Base-by-base conservation (phyloP, 2,329 filamentous ascomycete species). In the Pyrenochaeta sp. region DNA sequence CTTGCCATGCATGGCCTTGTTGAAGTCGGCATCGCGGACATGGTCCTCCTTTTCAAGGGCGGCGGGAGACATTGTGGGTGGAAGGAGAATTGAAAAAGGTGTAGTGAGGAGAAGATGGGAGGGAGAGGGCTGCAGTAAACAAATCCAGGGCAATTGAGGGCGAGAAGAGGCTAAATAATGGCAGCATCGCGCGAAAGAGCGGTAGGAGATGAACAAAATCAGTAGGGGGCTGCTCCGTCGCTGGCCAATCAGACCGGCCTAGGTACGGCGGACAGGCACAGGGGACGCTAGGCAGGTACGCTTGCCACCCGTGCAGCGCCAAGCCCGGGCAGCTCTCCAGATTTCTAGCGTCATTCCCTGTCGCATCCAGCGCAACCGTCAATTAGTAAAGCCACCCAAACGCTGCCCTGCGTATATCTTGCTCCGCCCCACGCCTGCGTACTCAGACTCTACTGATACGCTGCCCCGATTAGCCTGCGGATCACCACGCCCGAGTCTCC, bases 11-110 rank as follows among this genome's bases (percentile, higher is more conserved):
- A 96, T 80, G 58, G 85, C 89, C 77, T 90, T 89, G 81, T 90
- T 92, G 81, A 96, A 96, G 59, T 83, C 87, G 54, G 90, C 89
- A 88, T 96, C 91, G 61, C 91, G 90, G 67, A 76, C 71, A 72
- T 92, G 87, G 72, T 96, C 85, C 77, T 96, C 90, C 66, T 79
- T 77, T 81, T 96, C 90, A 71, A 96, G 87, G 49, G 72, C 69
- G 54, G 70, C 60, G 36, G 80, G 77, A 59, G 79, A 73, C 81
- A 83, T 83, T 51, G 57, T 74, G 63, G 55, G 47, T 46, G 35
- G 35, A 41, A 35, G 20, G 35, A 40, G 41, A 26, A 18, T 22
- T 31, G 21, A 20, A 28, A 20, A 35, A 20, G n/a, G 23, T 9
- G 36, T 36, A 34, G 21, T 34, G 32, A 23, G 20, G 32, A 31